Conservation (phyloP, 495 filamentous ascomycete species). For the Aspergillus cavernicola region DNA sequence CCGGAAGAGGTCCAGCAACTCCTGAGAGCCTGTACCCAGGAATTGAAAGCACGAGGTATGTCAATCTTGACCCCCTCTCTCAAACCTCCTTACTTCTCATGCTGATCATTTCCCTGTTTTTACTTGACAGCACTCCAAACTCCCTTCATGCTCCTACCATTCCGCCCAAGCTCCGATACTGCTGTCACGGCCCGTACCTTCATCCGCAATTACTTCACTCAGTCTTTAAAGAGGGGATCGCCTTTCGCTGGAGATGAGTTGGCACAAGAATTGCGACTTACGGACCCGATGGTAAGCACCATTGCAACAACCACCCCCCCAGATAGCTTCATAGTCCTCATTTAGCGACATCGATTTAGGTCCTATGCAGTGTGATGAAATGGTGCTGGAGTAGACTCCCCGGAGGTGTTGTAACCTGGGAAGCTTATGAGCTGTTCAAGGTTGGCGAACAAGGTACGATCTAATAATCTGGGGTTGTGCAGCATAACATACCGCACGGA, state of each 20-base stretch:
- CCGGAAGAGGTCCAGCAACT: conserved; percentile 90
- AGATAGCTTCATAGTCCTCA: not conserved
- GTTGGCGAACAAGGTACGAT: conserved; percentile 83
- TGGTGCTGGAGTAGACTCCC: conserved; percentile 97
- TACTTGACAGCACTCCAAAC: conserved; percentile 67
- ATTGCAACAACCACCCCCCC: not conserved
- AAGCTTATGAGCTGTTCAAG: conserved; percentile 92
- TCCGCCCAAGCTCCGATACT: conserved; percentile 82
- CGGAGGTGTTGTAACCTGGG: conserved; percentile 93
- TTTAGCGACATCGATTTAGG: conserved; percentile 44
- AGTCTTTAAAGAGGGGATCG: conserved; percentile 38
- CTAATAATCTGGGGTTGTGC: not conserved
- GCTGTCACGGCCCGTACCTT: conserved; percentile 85
- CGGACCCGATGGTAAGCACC: conserved; percentile 79
- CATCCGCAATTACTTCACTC: conserved; percentile 87
- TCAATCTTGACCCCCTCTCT: conserved; percentile 8
- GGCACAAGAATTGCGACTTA: conserved; percentile 83
- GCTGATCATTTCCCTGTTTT: conserved; percentile 32
- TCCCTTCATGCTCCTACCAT: conserved; percentile 93
- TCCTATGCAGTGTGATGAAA: conserved; percentile 89
- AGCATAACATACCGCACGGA: not conserved
- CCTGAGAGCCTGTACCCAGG: conserved; percentile 75
- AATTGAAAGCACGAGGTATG: conserved; percentile 93
- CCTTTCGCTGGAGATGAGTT: conserved; percentile 64
- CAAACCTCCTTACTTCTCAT: conserved; percentile 24